Evolutionary conservation across 345 rosid species (phyloP), one percentile per base, ranked within the genome.

Genomic region (Citrus reticulata): DNA sequence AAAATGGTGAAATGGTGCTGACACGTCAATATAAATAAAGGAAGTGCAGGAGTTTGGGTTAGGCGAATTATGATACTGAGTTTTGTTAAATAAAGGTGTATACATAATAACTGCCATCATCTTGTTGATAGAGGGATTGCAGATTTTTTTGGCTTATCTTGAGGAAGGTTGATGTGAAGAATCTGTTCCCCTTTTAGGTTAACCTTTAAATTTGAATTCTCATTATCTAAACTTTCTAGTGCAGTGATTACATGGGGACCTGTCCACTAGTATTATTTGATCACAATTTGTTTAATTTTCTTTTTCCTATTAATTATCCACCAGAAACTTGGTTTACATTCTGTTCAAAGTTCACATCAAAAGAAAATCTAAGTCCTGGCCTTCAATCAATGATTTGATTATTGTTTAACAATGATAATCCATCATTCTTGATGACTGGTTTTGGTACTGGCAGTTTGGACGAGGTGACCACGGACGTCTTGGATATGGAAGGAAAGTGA

Each of bases 401-500:
- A 9, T 71, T 25, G 68, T 17, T 24, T 61, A 19, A 57, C 32
- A 40, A 34, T 10, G 59, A 63, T 14, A 37, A 19, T 25, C 30
- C 4, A 34, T 42, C 14, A 60, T 60, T 37, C 39, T 30, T 74
- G 64, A 67, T 64, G 42, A 73, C 69, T 37, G 58, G 34, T 70
- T 82, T 72, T 81, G 72, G 57, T 17, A 60, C 62, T 72, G 80
- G 79, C 86, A 96, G 99, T 94, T 97, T 77, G 99, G 99, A 35
- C 87, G 98, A 67, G 99, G 99, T 25, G 99, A 97, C 84, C 99
- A 97, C 11, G 98, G 99, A 32, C 88, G 99, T 9, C 95, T 94
- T 9, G 99, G 98, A 39, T 89, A 89, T 49, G 99, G 99, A 81
- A 90, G 90, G 84, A 94, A 94, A 81, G 86, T 82, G 68, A 94